Base-by-base conservation (phyloP, 345 rosid genomes). In the Reutealis trisperma region DNA sequence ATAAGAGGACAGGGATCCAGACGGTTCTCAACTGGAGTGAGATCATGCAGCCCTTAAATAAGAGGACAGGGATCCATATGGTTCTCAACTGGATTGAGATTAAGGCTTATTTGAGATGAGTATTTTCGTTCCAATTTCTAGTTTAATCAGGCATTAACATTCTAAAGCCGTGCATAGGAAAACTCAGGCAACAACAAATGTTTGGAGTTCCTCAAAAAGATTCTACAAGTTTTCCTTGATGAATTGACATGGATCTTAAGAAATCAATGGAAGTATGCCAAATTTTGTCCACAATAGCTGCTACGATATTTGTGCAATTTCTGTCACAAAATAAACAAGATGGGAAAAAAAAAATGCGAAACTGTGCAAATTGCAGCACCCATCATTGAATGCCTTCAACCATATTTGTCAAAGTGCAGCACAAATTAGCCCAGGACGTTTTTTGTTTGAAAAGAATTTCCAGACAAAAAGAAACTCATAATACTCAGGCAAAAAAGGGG, bases 401-500 rank as follows among this genome's bases (percentile, higher is more conserved):
- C 13, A 49, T 16, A 45, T 63, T 63, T 9, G 15, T 32, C 42
- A 47, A 25, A 63, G 45, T 49, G 47, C 70, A 63, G n/a, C 24
- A 30, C 18, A 25, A 1, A 32, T 25, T 9, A 72, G 10, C 63
- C 34, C 25, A 18, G 0, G 0, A 13, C 24, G 32, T 49, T 13
- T 10, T 9, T 47, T 11, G 24, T 74, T 32, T 60, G 51, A 75
- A 67, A 34, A 52, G 68, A 62, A 45, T 30, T 25, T 76, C 21
- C 16, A 61, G 22, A 37, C 42, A 42, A 72, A 37, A 75, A 67
- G 71, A 71, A 70, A 30, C 2, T 49, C 0, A 13, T 6, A 14
- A n/a, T 4, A 63, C 58, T 63, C 24, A 14, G 15, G 27, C 6
- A 63, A 63, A 63, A 51, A 63, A 42, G 37, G 32, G 25, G 67